phyloP scores from a whole-genome alignment of 345 rosid species.

The Diplotaxis tenuifolia region DNA sequence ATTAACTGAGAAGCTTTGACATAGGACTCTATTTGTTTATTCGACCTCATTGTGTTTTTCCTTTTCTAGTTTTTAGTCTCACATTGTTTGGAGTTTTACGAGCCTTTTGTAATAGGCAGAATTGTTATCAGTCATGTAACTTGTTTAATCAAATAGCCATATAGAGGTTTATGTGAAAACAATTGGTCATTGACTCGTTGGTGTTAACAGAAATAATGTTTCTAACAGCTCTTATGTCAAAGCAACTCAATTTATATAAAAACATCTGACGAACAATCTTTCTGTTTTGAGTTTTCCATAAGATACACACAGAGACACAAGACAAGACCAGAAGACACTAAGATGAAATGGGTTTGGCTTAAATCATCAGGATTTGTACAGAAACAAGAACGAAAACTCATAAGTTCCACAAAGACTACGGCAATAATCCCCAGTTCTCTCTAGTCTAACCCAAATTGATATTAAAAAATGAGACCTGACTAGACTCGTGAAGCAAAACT shows the following conservation, averaged over 20 bases:
- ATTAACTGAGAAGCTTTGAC: conserved; percentile 72
- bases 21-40: not conserved
- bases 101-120: conserved; percentile 22
- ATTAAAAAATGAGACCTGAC: conserved; percentile 2
- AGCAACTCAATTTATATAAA: not conserved
- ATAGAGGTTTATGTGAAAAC: conserved; percentile 12
- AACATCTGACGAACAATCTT: not conserved
- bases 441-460: conserved; percentile 22
- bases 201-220: not conserved
- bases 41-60: conserved; percentile 16
- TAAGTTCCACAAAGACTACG: conserved; percentile 16
- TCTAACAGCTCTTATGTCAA: not conserved
- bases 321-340: not conserved
- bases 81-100: conserved; percentile 20
- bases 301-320: not conserved
- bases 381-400: not conserved
- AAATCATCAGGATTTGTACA: conserved; percentile 1
- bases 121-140: conserved; percentile 27
- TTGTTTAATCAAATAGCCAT: conserved; percentile 22
- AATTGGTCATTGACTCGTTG: not conserved
- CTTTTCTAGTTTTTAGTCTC: not conserved
- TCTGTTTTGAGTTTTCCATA: not conserved
- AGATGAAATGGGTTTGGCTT: conserved; percentile 5
- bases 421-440: conserved; percentile 5
- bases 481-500: not conserved